Evolutionary conservation across 345 rosid genomes (phyloP), one percentile per base, ranked within the genome.

Genomic region (Luvunga scandens): DNA sequence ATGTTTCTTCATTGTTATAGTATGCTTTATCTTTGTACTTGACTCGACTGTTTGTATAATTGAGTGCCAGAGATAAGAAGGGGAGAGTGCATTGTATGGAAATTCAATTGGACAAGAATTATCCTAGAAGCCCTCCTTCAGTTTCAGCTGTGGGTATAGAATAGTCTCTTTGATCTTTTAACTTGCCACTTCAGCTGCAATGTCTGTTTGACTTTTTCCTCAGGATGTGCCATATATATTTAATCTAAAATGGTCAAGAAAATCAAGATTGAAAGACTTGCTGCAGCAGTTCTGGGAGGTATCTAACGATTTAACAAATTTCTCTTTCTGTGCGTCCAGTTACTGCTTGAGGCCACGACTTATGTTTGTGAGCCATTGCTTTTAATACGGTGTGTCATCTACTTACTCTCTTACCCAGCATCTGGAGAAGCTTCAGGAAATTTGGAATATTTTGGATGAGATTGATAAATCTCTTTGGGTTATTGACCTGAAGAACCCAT

Each of bases 381-480:
- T 45, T 33, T 68, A 68, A 56, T 22, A 59, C 78, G 31, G 38
- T 22, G 33, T 57, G 27, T 69, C 66, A 42, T 9, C 13, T 21
- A 19, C 38, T 73, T 42, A 31, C 27, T 24, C 24, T 77, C 42
- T 59, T 77, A 39, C 66, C 42, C 75, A 92, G 95, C 97, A 94
- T 88, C 67, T 92, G 82, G 88, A 89, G 78, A 85, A 69, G 72
- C 92, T 94, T 78, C 89, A 86, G 79, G 91, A 88, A 72, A 89
- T 90, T 78, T 94, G 96, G 96, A 88, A 91, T 73, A 84, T 89
- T 73, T 83, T 94, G 85, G 94, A 92, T 27, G 94, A 90, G 42
- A 91, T 94, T 63, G 97, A 94, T 75, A 81, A 84, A 61, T 90
- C 89, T 79, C 87, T 94, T 50, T 84, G 84, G 81, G 84, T 91